Conservation (phyloP, 495 filamentous ascomycete genomes). For the Cairneyella variabilis region DNA sequence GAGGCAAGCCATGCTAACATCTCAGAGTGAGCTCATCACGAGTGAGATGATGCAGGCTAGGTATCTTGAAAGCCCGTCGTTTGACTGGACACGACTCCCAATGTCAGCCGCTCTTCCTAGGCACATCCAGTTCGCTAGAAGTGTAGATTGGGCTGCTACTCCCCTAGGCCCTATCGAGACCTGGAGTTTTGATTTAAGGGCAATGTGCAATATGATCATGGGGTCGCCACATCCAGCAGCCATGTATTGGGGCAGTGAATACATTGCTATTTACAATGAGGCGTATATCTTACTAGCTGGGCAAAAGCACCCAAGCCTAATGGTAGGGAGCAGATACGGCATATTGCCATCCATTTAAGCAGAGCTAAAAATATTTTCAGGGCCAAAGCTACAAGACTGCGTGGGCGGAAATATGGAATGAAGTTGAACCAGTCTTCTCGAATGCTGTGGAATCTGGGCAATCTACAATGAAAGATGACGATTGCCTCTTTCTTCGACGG, state of each 20-base stretch:
- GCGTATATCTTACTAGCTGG: constrained; percentile 66
- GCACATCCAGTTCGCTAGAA: constrained; percentile 64
- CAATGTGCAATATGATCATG: constrained; percentile 67
- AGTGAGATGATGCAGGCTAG: constrained; percentile 7
- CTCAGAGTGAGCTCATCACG: background rate
- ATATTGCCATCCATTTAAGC: too few species aligned
- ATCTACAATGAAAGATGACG: constrained; percentile 73
- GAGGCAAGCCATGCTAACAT: constrained; percentile 8
- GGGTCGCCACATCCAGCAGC: constrained; percentile 67
- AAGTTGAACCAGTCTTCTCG: constrained; percentile 54
- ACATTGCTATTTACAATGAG: constrained; percentile 69
- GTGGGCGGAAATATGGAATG: constrained; percentile 67
- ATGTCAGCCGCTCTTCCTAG: constrained; percentile 49
- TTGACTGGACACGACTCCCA: constrained; percentile 69
- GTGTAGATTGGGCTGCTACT: constrained; percentile 61
- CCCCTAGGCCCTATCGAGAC: constrained; percentile 60
- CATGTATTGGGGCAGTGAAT: constrained; percentile 67
- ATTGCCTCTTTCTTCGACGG: constrained; percentile 59
- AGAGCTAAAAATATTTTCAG: background rate
- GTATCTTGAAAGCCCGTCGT: constrained; percentile 32
- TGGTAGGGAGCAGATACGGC: too few species aligned
- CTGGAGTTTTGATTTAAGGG: constrained; percentile 58
- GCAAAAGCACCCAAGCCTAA: constrained; percentile 63
- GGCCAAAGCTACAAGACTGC: constrained; percentile 57
- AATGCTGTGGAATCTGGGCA: constrained; percentile 55